Evolutionary conservation across 2,329 filamentous ascomycete species (phyloP).

Genomic region (Alternaria triticina): DNA sequence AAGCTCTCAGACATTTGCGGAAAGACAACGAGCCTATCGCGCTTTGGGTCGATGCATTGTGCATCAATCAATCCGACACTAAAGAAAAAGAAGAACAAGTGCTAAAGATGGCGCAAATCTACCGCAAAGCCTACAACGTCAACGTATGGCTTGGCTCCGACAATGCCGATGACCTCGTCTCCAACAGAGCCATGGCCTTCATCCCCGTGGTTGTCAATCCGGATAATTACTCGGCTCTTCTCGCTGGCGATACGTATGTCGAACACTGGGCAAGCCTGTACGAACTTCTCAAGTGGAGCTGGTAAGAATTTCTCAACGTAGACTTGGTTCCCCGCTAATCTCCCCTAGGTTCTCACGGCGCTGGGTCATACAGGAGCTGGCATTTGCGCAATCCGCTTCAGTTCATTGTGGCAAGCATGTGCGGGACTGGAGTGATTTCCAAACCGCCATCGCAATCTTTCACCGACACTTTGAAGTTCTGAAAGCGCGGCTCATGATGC

Average conservation of each 20-base stretch:
- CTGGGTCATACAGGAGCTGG: background rate
- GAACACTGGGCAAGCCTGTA: background rate
- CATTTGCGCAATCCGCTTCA: background rate
- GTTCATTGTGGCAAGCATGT: background rate
- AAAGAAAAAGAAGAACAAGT: background rate
- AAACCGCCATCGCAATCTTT: background rate
- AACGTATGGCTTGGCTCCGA: background rate
- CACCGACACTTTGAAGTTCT: background rate
- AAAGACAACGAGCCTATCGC: background rate
- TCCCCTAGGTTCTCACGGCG: background rate
- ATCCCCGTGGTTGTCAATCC: background rate
- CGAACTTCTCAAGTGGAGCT: background rate
- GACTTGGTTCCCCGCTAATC: background rate
- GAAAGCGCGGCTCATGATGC: background rate
- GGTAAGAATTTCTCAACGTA: background rate
- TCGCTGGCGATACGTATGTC: background rate
- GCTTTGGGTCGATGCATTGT: background rate
- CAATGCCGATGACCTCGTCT: background rate
- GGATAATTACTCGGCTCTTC: background rate
- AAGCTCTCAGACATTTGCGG: background rate
- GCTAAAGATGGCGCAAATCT: background rate
- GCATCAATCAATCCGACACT: background rate
- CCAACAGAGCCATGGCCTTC: background rate
- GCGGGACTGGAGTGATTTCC: background rate
- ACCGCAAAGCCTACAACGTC: background rate